Evolutionary conservation across 805 yeast genomes (phyloP).

Genomic region (Candida awuae): DNA sequence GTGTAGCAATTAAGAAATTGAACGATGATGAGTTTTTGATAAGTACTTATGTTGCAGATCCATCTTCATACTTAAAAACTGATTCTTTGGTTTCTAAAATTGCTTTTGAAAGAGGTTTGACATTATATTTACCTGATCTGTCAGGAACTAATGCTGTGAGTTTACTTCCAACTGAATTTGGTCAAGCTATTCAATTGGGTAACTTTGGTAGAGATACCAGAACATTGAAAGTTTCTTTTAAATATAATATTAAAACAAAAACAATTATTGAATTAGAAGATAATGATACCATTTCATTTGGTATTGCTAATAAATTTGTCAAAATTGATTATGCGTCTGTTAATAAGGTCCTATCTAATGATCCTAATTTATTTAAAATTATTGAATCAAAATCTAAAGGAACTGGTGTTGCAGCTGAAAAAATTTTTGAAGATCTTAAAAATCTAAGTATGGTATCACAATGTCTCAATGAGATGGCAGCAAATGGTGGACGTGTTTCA

Average conservation of each 20-base stretch:
- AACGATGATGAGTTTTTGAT: constrained; percentile 33
- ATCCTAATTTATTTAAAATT: constrained; percentile 4
- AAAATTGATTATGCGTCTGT: constrained; percentile 59
- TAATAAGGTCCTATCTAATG: constrained; percentile 37
- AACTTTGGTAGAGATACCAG: constrained; percentile 42
- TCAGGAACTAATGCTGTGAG: constrained; percentile 38
- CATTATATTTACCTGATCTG: constrained; percentile 58
- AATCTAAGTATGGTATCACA: constrained; percentile 28
- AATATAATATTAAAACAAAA: constrained; percentile 21
- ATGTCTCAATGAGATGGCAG: constrained; percentile 26
- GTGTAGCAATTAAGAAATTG: constrained; percentile 48
- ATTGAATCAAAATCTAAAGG: constrained; percentile 8
- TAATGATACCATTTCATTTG: constrained; percentile 31
- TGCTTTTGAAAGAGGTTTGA: constrained; percentile 55
- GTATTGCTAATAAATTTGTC: constrained; percentile 39
- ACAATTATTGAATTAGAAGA: constrained; percentile 15
- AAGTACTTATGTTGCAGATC: constrained; percentile 81
- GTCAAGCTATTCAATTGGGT: constrained; percentile 33
- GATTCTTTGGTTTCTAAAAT: constrained; percentile 34
- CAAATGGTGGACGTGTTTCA: constrained; percentile 30
- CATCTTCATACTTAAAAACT: constrained; percentile 54
- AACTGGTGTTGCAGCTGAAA: constrained; percentile 1
- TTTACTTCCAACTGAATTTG: constrained; percentile 60
- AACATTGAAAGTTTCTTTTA: constrained; percentile 37
- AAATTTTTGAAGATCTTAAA: constrained; percentile 29